These are phyloP conservation scores for Mycena citricolor DNA, from an alignment of 1,284 basidiomycete species.

Conservation along the genomic window DNA sequence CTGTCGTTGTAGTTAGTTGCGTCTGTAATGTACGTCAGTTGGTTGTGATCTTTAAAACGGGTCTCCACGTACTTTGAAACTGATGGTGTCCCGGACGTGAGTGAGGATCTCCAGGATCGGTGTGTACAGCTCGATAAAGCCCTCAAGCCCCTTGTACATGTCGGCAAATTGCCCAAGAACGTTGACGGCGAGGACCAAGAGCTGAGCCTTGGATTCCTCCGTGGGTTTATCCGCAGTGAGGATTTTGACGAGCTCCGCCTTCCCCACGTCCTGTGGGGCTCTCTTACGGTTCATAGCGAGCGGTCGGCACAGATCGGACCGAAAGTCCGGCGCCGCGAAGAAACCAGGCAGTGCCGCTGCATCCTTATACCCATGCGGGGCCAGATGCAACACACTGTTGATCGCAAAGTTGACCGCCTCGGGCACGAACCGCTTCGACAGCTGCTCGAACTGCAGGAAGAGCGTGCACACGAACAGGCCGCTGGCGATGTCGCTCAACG, in stretches of 20 bases:
- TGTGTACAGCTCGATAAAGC: slow-evolving; percentile 81
- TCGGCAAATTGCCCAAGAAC: slow-evolving; percentile 70
- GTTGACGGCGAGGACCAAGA: slow-evolving; percentile 61
- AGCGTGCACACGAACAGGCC: slow-evolving; percentile 90
- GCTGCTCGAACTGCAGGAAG: slow-evolving; percentile 77
- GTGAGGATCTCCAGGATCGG: slow-evolving; percentile 66
- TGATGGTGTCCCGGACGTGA: slow-evolving; percentile 46
- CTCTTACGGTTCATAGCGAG: slow-evolving; percentile 44
- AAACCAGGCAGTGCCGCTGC: slow-evolving; percentile 54
- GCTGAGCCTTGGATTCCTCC: slow-evolving; percentile 68
- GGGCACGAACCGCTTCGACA: slow-evolving; percentile 87
- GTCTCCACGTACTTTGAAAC: slow-evolving; percentile 58
- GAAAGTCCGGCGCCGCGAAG: slow-evolving; percentile 76
- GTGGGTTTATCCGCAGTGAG: slow-evolving; percentile 37
- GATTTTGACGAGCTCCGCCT: slow-evolving; percentile 49
- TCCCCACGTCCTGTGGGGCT: slow-evolving; percentile 38
- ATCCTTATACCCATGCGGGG: slow-evolving; percentile 57
- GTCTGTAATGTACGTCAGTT: slow-evolving; percentile 46
- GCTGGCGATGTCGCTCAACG: slow-evolving; percentile 73
- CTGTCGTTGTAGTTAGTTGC: slow-evolving; percentile 40
- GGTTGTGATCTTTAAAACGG: too few species aligned
- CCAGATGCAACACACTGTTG: slow-evolving; percentile 70
- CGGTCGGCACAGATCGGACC: slow-evolving; percentile 41
- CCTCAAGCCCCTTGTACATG: slow-evolving; percentile 75
- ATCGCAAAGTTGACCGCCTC: slow-evolving; percentile 87